These are phyloP conservation scores for Phytopythium helicoides DNA, from an alignment of 352 stramenopile genomes.

Conservation along the genomic window DNA sequence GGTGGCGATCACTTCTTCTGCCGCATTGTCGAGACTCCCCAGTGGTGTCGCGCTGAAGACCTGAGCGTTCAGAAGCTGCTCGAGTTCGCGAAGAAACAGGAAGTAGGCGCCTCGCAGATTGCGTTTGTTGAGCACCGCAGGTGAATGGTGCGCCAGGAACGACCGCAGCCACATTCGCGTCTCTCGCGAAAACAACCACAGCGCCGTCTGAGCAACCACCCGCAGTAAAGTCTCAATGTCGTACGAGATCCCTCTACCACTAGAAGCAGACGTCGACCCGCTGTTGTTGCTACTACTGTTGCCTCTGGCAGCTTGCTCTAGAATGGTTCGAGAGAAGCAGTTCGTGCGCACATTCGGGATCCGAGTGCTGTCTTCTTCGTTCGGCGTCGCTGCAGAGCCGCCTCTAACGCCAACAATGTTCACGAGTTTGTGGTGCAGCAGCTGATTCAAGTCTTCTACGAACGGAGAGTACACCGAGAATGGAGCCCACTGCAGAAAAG, in stretches of 20 bases:
- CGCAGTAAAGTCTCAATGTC: conserved; percentile 43
- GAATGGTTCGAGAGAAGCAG: conserved; percentile 42
- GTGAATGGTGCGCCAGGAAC: conserved; percentile 39
- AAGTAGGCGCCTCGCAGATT: conserved; percentile 45
- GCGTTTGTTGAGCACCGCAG: conserved; percentile 35
- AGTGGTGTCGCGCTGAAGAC: conserved; percentile 43
- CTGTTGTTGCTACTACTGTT: too few species aligned
- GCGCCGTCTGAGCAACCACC: conserved; percentile 27
- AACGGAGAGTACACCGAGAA: conserved; percentile 40
- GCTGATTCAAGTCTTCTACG: conserved; percentile 44
- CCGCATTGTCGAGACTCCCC: conserved; percentile 36
- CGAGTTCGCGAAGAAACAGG: conserved; percentile 33
- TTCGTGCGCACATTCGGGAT: conserved; percentile 28
- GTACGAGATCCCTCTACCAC: conserved; percentile 8
- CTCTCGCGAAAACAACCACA: conserved; percentile 55
- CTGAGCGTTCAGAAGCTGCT: conserved; percentile 42
- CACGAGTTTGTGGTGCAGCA: conserved; percentile 35
- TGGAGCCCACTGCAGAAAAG: conserved; percentile 49
- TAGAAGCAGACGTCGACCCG: not conserved
- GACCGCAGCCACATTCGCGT: conserved; percentile 35
- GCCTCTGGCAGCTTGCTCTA: conserved; percentile 29
- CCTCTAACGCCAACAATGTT: not conserved
- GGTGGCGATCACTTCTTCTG: conserved; percentile 60
- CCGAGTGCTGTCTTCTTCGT: not conserved
- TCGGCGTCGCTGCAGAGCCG: too few species aligned